These are phyloP conservation scores for Arabis alpina DNA, from an alignment of 345 rosid species.

Conservation along the genomic window DNA sequence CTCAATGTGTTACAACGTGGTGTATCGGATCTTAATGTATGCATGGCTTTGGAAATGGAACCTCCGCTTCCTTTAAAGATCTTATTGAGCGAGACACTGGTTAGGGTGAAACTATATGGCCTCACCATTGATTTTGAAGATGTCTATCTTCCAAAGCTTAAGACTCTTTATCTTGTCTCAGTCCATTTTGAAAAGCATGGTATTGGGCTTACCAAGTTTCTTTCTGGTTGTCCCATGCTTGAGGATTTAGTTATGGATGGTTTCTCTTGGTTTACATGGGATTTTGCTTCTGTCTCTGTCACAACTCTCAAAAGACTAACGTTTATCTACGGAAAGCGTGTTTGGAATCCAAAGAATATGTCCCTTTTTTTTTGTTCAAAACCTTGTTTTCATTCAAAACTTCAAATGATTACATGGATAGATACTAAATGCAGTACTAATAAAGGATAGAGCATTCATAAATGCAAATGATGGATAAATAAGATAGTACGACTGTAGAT, in stretches of 20 bases:
- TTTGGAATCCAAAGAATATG: no score
- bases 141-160: constrained; percentile 26
- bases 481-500: no score
- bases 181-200: neutral
- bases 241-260: constrained; percentile 6
- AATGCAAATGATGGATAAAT: no score
- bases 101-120: neutral
- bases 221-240: constrained; percentile 10
- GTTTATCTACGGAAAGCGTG: neutral
- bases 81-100: constrained; percentile 12
- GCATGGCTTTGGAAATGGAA: neutral
- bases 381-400: no score
- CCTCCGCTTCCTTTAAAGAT: neutral
- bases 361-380: no score
- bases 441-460: no score
- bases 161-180: neutral
- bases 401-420: no score
- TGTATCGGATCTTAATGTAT: neutral
- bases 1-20: constrained; percentile 16
- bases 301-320: constrained; percentile 18
- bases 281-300: constrained; percentile 5
- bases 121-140: neutral
- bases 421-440: no score
- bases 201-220: constrained; percentile 19
- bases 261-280: neutral